phyloP scores from a whole-genome alignment of 2,329 filamentous ascomycete species.

The Claviceps arundinis region DNA sequence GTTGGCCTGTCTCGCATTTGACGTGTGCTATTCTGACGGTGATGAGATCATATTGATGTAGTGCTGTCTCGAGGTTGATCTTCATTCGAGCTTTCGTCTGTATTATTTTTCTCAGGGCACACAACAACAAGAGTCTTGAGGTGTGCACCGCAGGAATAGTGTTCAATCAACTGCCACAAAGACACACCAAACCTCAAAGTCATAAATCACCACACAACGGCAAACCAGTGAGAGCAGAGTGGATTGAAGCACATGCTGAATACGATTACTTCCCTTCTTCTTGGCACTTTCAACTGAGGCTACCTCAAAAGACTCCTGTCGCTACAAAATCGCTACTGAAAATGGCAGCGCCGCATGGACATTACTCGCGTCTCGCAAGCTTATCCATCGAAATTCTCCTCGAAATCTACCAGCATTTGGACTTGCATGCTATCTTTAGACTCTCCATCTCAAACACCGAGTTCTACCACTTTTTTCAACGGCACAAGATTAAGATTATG shows the following conservation, averaged over 20 bases:
- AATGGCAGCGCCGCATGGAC: constrained; percentile 11
- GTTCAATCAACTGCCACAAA: neutral
- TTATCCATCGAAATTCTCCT: constrained; percentile 35
- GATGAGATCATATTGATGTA: neutral
- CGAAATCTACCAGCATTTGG: constrained; percentile 32
- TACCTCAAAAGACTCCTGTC: neutral
- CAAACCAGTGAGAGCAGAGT: neutral
- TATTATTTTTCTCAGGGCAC: neutral
- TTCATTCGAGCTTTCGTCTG: constrained; percentile 9
- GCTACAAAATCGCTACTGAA: neutral
- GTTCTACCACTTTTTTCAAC: constrained; percentile 27
- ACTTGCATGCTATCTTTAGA: constrained; percentile 26
- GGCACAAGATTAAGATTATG: constrained; percentile 28
- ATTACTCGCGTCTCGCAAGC: constrained; percentile 12
- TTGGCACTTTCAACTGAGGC: neutral
- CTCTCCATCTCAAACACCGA: constrained; percentile 24
- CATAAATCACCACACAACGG: neutral
- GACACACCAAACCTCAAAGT: neutral
- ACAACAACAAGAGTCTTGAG: neutral
- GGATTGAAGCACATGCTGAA: neutral
- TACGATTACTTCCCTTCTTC: neutral
- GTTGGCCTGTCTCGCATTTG: neutral
- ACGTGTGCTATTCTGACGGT: neutral
- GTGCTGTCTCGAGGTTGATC: neutral
- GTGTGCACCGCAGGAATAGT: neutral